Conservation (phyloP, 108 stramenopile genomes). For the Schizochytrium sp. region DNA sequence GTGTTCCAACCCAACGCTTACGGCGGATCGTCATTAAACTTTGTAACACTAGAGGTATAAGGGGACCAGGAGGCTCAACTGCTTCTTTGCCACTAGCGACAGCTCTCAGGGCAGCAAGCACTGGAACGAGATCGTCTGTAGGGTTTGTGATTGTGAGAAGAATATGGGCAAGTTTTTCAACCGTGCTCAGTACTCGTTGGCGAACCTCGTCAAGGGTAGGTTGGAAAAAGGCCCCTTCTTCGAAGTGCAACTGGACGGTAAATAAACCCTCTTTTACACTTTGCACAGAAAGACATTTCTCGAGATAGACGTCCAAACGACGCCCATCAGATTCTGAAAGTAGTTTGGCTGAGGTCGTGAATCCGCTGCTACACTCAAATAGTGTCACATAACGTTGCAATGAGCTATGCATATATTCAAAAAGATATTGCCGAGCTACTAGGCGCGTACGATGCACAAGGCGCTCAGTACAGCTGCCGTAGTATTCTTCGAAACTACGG, state of each 20-base stretch:
- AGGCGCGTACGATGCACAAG: conserved; percentile 20
- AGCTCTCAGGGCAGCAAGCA: conserved; percentile 8
- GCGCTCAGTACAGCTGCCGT: neutral
- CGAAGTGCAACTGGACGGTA: neutral
- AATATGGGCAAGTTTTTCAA: neutral
- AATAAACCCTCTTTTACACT: neutral
- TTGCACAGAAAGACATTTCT: neutral
- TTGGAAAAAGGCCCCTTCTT: neutral
- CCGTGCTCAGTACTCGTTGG: neutral
- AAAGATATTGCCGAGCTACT: neutral
- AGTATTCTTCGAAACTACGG: neutral
- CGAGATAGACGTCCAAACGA: conserved; percentile 28
- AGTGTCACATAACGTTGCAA: neutral
- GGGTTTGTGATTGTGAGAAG: neutral
- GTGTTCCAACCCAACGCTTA: neutral
- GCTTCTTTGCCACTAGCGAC: neutral
- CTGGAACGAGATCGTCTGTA: conserved; percentile 22
- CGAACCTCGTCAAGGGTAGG: conserved; percentile 26
- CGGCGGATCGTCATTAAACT: conserved; percentile 3
- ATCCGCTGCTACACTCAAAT: conserved; percentile 11
- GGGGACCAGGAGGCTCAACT: neutral
- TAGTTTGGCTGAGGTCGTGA: neutral
- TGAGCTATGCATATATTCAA: conserved; percentile 2
- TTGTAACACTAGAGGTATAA: neutral
- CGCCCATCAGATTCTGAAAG: neutral